A percentile compares a stretch with the other conserved stretches of the same genome.
phyloP scores from a whole-genome alignment of 2,329 filamentous ascomycete genomes.

The Phoma herbarum region DNA sequence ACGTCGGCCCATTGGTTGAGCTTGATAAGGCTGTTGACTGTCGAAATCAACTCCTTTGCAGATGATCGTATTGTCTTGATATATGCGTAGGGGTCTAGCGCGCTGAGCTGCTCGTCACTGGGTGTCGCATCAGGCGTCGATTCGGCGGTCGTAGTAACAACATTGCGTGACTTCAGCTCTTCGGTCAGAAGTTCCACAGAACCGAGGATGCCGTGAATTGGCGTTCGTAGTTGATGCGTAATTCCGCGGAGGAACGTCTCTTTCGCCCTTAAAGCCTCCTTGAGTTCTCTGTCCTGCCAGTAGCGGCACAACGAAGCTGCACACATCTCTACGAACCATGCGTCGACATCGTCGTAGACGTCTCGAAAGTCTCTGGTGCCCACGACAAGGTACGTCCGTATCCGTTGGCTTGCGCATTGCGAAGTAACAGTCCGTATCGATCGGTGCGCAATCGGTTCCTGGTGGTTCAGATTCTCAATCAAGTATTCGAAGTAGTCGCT shows the following conservation, averaged over 20 bases:
- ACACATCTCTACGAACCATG: slow-evolving; percentile 57
- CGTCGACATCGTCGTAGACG: slow-evolving; percentile 59
- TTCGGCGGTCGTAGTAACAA: slow-evolving; percentile 21
- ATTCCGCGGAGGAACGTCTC: slow-evolving; percentile 58
- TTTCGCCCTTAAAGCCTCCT: slow-evolving; percentile 56
- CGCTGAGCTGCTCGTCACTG: slow-evolving; percentile 24
- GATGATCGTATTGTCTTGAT: slow-evolving; percentile 52
- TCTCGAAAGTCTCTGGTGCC: slow-evolving; percentile 53
- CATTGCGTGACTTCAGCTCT: slow-evolving; percentile 46
- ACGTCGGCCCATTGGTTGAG: slow-evolving; percentile 53
- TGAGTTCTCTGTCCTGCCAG: slow-evolving; percentile 51
- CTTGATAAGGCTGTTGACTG: slow-evolving; percentile 58
- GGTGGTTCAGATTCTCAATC: slow-evolving; percentile 51
- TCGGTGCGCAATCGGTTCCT: slow-evolving; percentile 33
- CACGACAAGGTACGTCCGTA: slow-evolving; percentile 50
- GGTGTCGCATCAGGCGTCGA: slow-evolving; percentile 24
- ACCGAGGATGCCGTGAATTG: slow-evolving; percentile 59
- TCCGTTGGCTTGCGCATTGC: slow-evolving; percentile 47
- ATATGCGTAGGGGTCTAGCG: slow-evolving; percentile 34
- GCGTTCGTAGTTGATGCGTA: slow-evolving; percentile 59
- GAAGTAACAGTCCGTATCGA: slow-evolving; percentile 52
- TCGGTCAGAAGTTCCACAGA: slow-evolving; percentile 55
- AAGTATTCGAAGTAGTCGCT: slow-evolving; percentile 51
- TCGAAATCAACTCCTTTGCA: slow-evolving; percentile 56
- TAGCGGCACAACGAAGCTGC: slow-evolving; percentile 51